phyloP scores from a whole-genome alignment of 1,284 basidiomycete genomes.

The Apiotrichum domesticum region DNA sequence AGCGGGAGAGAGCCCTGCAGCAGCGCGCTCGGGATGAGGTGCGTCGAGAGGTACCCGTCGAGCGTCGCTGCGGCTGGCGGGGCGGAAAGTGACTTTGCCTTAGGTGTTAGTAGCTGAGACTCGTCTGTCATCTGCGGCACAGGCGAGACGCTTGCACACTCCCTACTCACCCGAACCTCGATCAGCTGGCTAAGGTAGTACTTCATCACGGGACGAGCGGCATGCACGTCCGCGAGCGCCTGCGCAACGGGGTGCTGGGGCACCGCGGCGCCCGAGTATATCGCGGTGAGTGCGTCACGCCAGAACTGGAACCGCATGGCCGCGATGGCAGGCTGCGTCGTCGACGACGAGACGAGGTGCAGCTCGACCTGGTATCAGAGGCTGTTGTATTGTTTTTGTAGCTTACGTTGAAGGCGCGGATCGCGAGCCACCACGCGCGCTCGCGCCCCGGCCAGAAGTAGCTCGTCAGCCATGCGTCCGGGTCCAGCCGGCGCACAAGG shows the following conservation, averaged over 20 bases:
- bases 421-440: slow-evolving; percentile 67
- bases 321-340: slow-evolving; percentile 72
- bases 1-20: slow-evolving; percentile 73
- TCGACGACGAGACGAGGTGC: slow-evolving; percentile 69
- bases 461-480: slow-evolving; percentile 66
- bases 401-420: slow-evolving; percentile 80
- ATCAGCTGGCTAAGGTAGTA: slow-evolving; percentile 81
- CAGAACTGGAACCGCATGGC: slow-evolving; percentile 89
- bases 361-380: slow-evolving; percentile 64
- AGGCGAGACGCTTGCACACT: not conserved
- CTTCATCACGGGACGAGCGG: slow-evolving; percentile 44
- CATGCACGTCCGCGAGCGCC: slow-evolving; percentile 60
- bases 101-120: slow-evolving; percentile 6
- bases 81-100: slow-evolving; percentile 69
- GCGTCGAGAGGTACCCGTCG: slow-evolving; percentile 63
- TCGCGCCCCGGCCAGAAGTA: slow-evolving; percentile 67
- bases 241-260: slow-evolving; percentile 77
- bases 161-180: slow-evolving; percentile 65
- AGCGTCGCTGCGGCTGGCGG: slow-evolving; percentile 61
- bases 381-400: too few species aligned
- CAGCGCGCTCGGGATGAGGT: slow-evolving; percentile 71
- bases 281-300: slow-evolving; percentile 72
- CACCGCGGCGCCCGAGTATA: slow-evolving; percentile 43
- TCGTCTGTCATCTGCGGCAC: not conserved
- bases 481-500: slow-evolving; percentile 44